Evolutionary conservation across 345 rosid genomes (phyloP).

Genomic region (Ceriops zippeliana): DNA sequence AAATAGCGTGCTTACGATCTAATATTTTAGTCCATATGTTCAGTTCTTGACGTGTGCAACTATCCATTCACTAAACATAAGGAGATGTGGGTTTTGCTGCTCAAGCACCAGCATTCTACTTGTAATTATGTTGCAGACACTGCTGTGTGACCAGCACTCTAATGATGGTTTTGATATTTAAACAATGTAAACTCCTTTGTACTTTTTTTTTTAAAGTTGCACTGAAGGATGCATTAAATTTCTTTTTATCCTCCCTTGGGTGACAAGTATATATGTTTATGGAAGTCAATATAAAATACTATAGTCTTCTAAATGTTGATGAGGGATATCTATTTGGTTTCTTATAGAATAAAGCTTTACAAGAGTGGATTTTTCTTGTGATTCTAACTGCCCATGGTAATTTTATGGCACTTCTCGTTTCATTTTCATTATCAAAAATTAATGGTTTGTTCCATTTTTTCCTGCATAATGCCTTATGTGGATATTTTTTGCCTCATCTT

Average conservation of each 20-base stretch:
- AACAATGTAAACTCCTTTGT: no score
- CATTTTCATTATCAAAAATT: background rate
- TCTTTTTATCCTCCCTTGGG: background rate
- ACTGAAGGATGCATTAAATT: background rate
- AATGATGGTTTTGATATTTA: no score
- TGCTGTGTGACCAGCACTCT: no score
- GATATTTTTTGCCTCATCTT: background rate
- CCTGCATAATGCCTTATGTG: background rate
- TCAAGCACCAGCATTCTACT: no score
- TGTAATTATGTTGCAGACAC: no score
- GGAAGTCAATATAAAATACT: background rate
- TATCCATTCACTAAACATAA: no score
- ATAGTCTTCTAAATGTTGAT: background rate
- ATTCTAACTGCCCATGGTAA: conserved; percentile 8
- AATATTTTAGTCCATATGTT: no score
- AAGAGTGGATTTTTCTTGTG: background rate
- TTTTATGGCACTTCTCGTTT: background rate
- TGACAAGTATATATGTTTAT: background rate
- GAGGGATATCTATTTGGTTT: background rate
- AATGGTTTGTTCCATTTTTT: background rate
- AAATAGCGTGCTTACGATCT: no score
- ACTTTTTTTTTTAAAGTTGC: background rate
- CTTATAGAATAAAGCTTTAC: conserved; percentile 3
- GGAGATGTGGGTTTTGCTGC: no score
- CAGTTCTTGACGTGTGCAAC: no score